phyloP scores from a whole-genome alignment of 2,329 filamentous ascomycete species.

The Neonectria neomacrospora region DNA sequence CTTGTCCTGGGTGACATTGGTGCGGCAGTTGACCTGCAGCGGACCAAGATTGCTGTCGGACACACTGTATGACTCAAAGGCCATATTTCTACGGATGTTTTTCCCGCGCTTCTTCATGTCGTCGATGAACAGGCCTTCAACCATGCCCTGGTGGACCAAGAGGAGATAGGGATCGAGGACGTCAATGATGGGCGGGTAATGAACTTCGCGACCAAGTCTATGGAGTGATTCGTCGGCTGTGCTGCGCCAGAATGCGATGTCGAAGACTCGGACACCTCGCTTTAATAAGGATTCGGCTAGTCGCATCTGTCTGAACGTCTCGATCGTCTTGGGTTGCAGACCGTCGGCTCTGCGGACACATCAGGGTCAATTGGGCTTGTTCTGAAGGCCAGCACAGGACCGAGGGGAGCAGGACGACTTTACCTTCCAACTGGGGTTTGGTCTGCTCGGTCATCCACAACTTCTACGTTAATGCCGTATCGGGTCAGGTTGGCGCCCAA shows the following conservation, averaged over 20 bases:
- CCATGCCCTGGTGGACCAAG: slow-evolving; percentile 78
- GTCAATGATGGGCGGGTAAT: slow-evolving; percentile 73
- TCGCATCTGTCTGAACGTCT: slow-evolving; percentile 78
- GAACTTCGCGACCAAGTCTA: slow-evolving; percentile 72
- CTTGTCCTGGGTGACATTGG: slow-evolving; percentile 63
- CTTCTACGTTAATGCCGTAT: slow-evolving; percentile 72
- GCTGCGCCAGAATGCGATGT: slow-evolving; percentile 78
- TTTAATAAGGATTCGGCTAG: slow-evolving; percentile 75
- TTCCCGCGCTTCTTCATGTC: slow-evolving; percentile 74
- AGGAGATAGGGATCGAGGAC: slow-evolving; percentile 68
- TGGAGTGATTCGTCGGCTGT: slow-evolving; percentile 63
- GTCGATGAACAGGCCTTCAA: slow-evolving; percentile 76
- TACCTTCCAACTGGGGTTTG: slow-evolving; percentile 73
- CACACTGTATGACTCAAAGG: slow-evolving; percentile 67
- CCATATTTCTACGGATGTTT: slow-evolving; percentile 71
- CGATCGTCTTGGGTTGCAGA: slow-evolving; percentile 81
- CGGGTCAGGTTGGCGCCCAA: slow-evolving; percentile 67
- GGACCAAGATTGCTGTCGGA: slow-evolving; percentile 56
- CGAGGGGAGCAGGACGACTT: slow-evolving; percentile 20
- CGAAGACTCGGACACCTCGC: slow-evolving; percentile 76
- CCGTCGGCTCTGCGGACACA: slow-evolving; percentile 68
- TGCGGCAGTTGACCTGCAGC: slow-evolving; percentile 62
- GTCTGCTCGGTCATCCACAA: slow-evolving; percentile 76
- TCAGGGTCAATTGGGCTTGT: slow-evolving; percentile 32
- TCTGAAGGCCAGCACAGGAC: slow-evolving; percentile 17